Evolutionary conservation across 306 rosid species (phyloP).

Genomic region (Prunus padus): DNA sequence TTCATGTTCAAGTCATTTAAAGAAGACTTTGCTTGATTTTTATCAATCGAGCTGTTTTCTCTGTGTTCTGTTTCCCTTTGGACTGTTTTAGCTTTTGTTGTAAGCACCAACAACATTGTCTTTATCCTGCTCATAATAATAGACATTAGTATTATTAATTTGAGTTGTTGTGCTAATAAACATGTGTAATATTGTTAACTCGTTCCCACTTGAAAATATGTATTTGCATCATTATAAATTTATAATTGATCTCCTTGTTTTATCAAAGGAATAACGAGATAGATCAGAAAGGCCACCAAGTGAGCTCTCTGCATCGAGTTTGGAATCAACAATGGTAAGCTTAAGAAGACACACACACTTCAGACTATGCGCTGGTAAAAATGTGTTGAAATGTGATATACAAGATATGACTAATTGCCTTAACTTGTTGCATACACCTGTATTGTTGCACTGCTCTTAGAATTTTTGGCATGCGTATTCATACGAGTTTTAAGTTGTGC

Average conservation of each 20-base stretch:
- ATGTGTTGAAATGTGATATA: conserved; percentile 2
- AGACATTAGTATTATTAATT: not conserved
- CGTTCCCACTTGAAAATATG: not conserved
- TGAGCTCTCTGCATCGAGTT: conserved; percentile 20
- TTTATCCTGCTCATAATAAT: not conserved
- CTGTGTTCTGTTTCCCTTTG: too few species aligned
- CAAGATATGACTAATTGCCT: not conserved
- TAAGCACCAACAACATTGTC: too few species aligned
- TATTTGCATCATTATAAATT: conserved; percentile 5
- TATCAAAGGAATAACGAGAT: conserved; percentile 21
- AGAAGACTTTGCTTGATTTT: conserved; percentile 20
- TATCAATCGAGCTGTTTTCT: too few species aligned
- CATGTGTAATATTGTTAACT: conserved; percentile 1
- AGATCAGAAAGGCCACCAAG: conserved; percentile 16
- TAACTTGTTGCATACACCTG: not conserved
- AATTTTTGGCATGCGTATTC: not conserved
- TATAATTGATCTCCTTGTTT: conserved; percentile 22
- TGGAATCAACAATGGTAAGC: conserved; percentile 66
- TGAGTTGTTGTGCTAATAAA: not conserved
- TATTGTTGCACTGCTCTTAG: not conserved
- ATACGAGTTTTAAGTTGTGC: not conserved
- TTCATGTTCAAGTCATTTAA: too few species aligned
- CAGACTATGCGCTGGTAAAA: conserved; percentile 74
- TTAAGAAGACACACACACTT: conserved; percentile 86
- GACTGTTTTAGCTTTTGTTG: too few species aligned